phyloP scores from a whole-genome alignment of 2,329 filamentous ascomycete genomes.

The Trichoderma citrinoviride region DNA sequence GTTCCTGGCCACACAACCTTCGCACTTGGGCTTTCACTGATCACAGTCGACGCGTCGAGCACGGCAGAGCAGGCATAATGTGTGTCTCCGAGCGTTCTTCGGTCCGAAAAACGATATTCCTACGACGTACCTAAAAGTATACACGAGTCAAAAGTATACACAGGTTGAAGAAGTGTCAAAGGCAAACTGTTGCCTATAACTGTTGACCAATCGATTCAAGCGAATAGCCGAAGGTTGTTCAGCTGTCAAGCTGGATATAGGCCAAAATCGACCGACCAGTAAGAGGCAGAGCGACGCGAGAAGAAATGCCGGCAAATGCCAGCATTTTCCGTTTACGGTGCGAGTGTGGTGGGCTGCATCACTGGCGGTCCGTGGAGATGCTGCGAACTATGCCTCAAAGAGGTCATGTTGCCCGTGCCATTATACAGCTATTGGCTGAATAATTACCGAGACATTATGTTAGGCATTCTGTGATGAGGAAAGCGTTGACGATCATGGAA shows the following conservation, averaged over 20 bases:
- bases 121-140: too few relatives aligned
- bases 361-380: constrained; percentile 8
- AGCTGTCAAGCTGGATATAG: background rate
- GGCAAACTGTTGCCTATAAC: background rate
- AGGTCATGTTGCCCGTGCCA: background rate
- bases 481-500: background rate
- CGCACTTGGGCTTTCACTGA: constrained; percentile 11
- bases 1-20: constrained; percentile 12
- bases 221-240: background rate
- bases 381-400: background rate
- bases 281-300: background rate
- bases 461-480: background rate
- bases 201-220: constrained; percentile 11
- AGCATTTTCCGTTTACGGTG: background rate
- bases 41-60: constrained; percentile 15
- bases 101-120: too few relatives aligned
- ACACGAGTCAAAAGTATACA: too few relatives aligned
- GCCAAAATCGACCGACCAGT: background rate
- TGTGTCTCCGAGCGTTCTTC: background rate
- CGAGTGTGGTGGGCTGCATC: background rate
- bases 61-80: constrained; percentile 10
- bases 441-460: background rate
- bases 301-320: background rate
- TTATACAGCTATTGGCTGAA: constrained; percentile 14
- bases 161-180: background rate